Evolutionary conservation across 176 grass and related monocot species (phyloP), one percentile per base, ranked within the genome.

Genomic region (Chloris gayana): DNA sequence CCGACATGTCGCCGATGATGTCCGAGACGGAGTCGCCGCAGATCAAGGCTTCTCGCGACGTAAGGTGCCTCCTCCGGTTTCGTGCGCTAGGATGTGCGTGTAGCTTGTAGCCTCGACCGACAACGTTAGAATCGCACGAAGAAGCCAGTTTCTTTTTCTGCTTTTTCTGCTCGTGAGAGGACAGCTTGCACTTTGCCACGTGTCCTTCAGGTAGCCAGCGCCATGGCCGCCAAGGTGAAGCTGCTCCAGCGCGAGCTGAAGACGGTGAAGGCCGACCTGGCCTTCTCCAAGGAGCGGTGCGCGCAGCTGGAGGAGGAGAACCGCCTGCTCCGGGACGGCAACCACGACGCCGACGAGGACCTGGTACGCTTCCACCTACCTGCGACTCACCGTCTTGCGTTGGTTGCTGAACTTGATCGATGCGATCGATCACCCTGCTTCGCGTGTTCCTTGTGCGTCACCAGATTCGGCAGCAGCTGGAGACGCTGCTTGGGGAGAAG

Each of bases 141-240:
- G 12, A 72, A 42, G 25, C 38, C 5, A 54, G 14, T 4, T 25
- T 45, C 1, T 34, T 12, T 19, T 13, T 18, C 26, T 72, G 21
- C 27, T 29, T 38, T 17, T 29, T 26, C 2, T 35, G 78, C 54
- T 21, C 69, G 67, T 29, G 57, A 72, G 69, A 86, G 34, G 65
- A 59, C 37, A 75, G 21, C 50, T 81, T 21, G 76, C 54, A 38
- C 41, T 45, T 67, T 76, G 14, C 31, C 60, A 10, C 50, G 53
- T 4, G 38, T 42, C 3, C 1, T 22, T 70, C 76, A 98, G 95
- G 87, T 93, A 50, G 95, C 95, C 9, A 93, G 82, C 89, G 92
- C 90, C 49, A 95, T 98, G 95, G 92, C 95, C 54, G 86, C 92
- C 56, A 98, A 95, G 81, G 90, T 91, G 79, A 98, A 98, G 83